Percentiles rank a stretch among this genome's conserved stretches.
These are phyloP conservation scores for Athelia sp. DNA, from an alignment of 1,284 basidiomycete genomes.

Conservation along the genomic window DNA sequence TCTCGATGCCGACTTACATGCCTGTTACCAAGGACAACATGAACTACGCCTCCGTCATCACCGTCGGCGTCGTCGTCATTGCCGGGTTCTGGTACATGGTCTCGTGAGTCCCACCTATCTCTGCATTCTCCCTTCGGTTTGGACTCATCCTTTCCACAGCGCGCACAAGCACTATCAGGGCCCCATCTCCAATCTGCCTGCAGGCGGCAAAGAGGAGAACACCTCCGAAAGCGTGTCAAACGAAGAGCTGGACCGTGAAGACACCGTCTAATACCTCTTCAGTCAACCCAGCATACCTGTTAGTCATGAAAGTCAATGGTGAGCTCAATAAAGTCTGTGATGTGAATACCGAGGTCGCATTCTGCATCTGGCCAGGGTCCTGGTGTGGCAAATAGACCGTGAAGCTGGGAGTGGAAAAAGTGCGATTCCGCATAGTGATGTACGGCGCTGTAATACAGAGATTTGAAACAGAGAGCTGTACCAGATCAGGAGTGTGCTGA, in stretches of 20 bases:
- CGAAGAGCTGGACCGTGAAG: neutral
- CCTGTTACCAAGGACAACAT: slow-evolving; percentile 70
- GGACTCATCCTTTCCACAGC: slow-evolving; percentile 11
- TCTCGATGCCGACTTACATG: slow-evolving; percentile 66
- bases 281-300: no score
- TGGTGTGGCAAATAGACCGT: no score
- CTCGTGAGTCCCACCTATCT: slow-evolving; percentile 32
- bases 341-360: no score
- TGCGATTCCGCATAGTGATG: no score
- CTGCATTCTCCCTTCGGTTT: neutral
- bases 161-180: slow-evolving; percentile 45
- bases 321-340: no score
- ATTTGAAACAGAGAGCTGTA: no score
- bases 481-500: no score
- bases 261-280: no score
- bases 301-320: no score
- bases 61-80: slow-evolving; percentile 21
- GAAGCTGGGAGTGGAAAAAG: no score
- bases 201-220: neutral
- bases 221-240: neutral
- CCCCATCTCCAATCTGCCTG: slow-evolving; percentile 34
- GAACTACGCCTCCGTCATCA: slow-evolving; percentile 65
- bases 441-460: no score
- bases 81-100: slow-evolving; percentile 31
- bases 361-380: no score